Conservation (phyloP, 805 yeast species). For the Suhomyces sp. region DNA sequence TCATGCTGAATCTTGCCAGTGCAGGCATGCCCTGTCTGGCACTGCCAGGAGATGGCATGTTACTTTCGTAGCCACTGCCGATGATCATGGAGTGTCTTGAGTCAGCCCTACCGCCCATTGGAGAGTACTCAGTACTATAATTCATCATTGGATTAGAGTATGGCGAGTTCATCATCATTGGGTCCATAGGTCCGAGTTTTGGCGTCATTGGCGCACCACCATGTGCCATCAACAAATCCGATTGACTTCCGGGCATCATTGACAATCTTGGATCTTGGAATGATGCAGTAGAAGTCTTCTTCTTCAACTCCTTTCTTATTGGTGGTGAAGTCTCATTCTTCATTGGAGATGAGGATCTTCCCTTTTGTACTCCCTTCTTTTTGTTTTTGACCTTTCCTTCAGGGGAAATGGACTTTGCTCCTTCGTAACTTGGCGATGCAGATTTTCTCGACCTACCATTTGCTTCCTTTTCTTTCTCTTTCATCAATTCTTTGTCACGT, state of each 20-base stretch:
- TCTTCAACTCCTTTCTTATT: conserved; percentile 5
- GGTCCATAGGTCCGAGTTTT: conserved; percentile 5
- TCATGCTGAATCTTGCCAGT: conserved; percentile 7
- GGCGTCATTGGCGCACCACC: conserved; percentile 7
- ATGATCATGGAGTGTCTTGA: conserved; percentile 9
- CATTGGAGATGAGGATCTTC: conserved; percentile 5
- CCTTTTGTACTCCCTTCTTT: no score
- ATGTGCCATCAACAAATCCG: neutral
- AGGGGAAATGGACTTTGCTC: conserved; percentile 3
- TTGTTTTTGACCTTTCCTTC: conserved; percentile 4
- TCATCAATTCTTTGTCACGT: conserved; percentile 10
- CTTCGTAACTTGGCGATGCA: conserved; percentile 3
- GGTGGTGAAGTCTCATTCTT: conserved; percentile 3
- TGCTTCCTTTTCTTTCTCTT: no score
- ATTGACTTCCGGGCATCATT: conserved; percentile 3
- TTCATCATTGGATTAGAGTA: conserved; percentile 18
- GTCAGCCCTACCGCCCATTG: conserved; percentile 8
- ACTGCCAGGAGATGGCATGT: conserved; percentile 1
- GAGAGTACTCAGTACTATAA: conserved; percentile 11
- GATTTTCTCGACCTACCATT: conserved; percentile 1
- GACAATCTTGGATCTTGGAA: conserved; percentile 7
- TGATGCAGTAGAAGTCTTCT: conserved; percentile 3
- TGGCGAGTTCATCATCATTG: conserved; percentile 9
- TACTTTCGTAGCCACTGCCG: neutral
- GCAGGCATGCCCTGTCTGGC: conserved; percentile 3